Conservation (phyloP, 202 grass and related monocot species). For the Elaeis oleifera region DNA sequence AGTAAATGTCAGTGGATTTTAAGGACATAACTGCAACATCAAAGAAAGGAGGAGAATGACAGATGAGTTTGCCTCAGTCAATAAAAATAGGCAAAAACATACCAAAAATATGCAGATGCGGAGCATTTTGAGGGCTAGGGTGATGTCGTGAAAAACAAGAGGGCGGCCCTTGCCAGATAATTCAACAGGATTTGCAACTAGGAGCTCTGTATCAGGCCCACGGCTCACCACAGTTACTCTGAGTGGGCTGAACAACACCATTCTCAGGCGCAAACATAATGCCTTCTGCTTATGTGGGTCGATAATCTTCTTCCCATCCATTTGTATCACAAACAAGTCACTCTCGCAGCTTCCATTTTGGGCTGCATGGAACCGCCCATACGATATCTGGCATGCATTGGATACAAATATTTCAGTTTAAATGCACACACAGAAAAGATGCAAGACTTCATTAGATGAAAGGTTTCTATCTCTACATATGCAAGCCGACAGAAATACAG, state of each 20-base stretch:
- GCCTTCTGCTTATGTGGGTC: conserved; percentile 45
- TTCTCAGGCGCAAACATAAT: conserved; percentile 39
- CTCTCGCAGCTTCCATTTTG: conserved; percentile 48
- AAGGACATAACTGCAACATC: too few species aligned
- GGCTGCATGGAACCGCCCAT: conserved; percentile 58
- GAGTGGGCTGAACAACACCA: conserved; percentile 42
- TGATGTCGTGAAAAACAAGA: conserved; percentile 72
- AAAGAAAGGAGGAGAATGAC: too few species aligned
- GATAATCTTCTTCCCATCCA: conserved; percentile 54
- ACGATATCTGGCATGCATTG: conserved; percentile 36
- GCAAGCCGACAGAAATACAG: too few species aligned
- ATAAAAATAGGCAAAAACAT: not conserved
- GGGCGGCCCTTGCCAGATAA: conserved; percentile 59
- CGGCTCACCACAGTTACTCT: conserved; percentile 45
- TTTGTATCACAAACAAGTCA: conserved; percentile 70
- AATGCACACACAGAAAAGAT: too few species aligned
- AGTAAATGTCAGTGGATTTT: too few species aligned
- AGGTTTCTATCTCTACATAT: too few species aligned
- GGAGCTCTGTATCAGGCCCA: conserved; percentile 55
- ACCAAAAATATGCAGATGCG: conserved; percentile 61
- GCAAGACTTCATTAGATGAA: too few species aligned
- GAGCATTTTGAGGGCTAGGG: conserved; percentile 66
- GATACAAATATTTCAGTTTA: not conserved
- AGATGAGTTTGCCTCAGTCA: too few species aligned
- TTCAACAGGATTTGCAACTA: conserved; percentile 75